These are phyloP conservation scores for Tripterygium wilfordii DNA, from an alignment of 177 flowering plant species.

Conservation along the genomic window DNA sequence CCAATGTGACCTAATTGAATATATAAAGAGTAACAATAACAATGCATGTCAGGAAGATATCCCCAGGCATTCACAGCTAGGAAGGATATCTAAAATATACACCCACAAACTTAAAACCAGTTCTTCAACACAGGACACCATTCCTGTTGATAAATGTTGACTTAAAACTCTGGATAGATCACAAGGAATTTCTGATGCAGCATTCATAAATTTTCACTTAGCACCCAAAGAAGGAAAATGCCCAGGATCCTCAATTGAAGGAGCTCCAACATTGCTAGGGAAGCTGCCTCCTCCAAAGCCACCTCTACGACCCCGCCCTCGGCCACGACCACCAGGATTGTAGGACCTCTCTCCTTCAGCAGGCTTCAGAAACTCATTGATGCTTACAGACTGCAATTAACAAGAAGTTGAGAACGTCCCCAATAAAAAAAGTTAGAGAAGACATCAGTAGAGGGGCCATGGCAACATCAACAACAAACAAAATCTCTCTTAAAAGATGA, in stretches of 20 bases:
- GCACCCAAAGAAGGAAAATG: constrained; percentile 56
- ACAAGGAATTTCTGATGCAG: constrained; percentile 4
- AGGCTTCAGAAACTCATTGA: constrained; percentile 65
- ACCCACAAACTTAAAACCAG: constrained; percentile 13
- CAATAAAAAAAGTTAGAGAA: no score
- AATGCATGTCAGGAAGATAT: constrained; percentile 3
- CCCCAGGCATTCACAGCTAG: neutral
- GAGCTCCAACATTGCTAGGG: constrained; percentile 34
- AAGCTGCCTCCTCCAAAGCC: constrained; percentile 33
- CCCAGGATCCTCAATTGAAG: constrained; percentile 60
- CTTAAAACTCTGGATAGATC: constrained; percentile 2
- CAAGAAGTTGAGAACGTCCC: neutral
- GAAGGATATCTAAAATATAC: constrained; percentile 16
- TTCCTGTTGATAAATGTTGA: constrained; percentile 8
- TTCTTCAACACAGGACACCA: constrained; percentile 14
- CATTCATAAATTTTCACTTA: constrained; percentile 32
- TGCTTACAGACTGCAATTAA: constrained; percentile 45
- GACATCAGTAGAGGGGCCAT: no score
- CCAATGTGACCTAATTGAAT: constrained; percentile 6
- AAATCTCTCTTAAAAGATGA: no score
- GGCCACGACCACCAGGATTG: constrained; percentile 43
- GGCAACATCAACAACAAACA: no score
- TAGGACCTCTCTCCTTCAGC: constrained; percentile 58
- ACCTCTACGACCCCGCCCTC: constrained; percentile 58
- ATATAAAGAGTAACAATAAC: neutral